Conservation (phyloP, 257 asterid species). For the Solanum tacnaense region DNA sequence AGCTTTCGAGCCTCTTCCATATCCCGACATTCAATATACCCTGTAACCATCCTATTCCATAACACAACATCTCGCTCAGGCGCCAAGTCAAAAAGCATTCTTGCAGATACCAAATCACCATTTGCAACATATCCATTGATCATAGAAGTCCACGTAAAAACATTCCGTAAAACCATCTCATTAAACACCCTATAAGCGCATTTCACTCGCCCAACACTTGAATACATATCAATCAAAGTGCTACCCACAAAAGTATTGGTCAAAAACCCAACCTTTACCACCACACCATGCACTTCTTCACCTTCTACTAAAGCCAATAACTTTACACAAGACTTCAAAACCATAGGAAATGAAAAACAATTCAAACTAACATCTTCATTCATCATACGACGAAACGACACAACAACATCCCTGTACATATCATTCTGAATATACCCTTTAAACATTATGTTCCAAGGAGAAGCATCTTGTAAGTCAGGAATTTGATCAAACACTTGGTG, state of each 20-base stretch:
- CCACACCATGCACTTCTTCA: constrained; percentile 46
- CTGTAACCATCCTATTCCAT: constrained; percentile 68
- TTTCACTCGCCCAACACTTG: constrained; percentile 22
- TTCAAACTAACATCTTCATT: constrained; percentile 49
- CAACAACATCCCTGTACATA: constrained; percentile 22
- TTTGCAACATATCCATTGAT: constrained; percentile 44
- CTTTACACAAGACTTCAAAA: constrained; percentile 61
- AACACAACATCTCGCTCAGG: constrained; percentile 67
- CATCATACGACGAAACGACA: constrained; percentile 49
- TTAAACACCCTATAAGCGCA: constrained; percentile 50
- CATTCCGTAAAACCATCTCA: constrained; percentile 70
- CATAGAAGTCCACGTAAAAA: constrained; percentile 86
- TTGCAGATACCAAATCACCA: constrained; percentile 49
- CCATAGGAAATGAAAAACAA: constrained; percentile 57
- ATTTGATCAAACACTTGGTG: constrained; percentile 57
- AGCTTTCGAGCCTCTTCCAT: constrained; percentile 60
- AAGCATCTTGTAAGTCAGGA: constrained; percentile 33
- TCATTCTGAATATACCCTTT: constrained; percentile 62
- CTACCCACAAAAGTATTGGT: constrained; percentile 51
- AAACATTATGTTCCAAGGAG: constrained; percentile 62
- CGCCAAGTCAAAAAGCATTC: constrained; percentile 65
- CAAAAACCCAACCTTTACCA: constrained; percentile 41
- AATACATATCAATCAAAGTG: constrained; percentile 64
- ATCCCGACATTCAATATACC: constrained; percentile 43
- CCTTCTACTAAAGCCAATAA: constrained; percentile 46